phyloP scores from a whole-genome alignment of 495 filamentous ascomycete species.

The Aspergillus carlsbadensis region DNA sequence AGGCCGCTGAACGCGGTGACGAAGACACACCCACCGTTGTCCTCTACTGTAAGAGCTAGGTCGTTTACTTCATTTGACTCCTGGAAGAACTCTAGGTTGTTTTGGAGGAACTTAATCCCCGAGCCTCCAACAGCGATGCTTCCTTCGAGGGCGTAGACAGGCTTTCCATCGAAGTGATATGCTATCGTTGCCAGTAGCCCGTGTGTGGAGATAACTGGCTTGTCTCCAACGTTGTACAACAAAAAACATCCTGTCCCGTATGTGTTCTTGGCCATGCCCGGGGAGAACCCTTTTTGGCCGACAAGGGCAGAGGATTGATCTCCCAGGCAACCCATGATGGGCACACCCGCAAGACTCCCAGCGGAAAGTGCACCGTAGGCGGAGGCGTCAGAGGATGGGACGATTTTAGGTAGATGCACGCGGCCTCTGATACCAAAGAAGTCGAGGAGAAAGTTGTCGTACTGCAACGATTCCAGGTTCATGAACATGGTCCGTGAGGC shows the following conservation, averaged over 20 bases:
- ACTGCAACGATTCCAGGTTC: constrained; percentile 80
- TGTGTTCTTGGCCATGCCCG: constrained; percentile 92
- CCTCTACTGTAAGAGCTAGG: constrained; percentile 73
- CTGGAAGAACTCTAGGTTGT: constrained; percentile 80
- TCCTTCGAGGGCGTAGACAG: constrained; percentile 90
- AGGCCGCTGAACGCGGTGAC: constrained; percentile 95
- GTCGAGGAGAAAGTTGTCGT: constrained; percentile 74
- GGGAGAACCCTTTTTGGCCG: constrained; percentile 85
- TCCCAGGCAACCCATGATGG: constrained; percentile 83
- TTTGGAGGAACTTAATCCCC: constrained; percentile 83
- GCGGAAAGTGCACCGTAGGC: constrained; percentile 68
- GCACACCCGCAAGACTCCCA: constrained; percentile 65
- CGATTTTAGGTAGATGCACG: constrained; percentile 77
- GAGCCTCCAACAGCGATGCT: constrained; percentile 92
- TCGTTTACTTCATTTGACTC: constrained; percentile 75
- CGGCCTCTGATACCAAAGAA: constrained; percentile 79
- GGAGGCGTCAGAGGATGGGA: constrained; percentile 74
- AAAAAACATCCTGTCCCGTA: constrained; percentile 97
- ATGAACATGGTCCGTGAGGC: constrained; percentile 97
- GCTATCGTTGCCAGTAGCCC: constrained; percentile 91
- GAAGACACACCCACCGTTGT: constrained; percentile 91
- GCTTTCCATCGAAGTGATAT: constrained; percentile 66
- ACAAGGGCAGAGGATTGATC: constrained; percentile 94
- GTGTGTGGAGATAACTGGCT: constrained; percentile 86
- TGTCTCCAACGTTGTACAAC: constrained; percentile 87